Percentiles rank a stretch among this genome's conserved stretches.
Evolutionary conservation across 805 yeast species (phyloP).

Genomic region (Citeromyces matritensis): DNA sequence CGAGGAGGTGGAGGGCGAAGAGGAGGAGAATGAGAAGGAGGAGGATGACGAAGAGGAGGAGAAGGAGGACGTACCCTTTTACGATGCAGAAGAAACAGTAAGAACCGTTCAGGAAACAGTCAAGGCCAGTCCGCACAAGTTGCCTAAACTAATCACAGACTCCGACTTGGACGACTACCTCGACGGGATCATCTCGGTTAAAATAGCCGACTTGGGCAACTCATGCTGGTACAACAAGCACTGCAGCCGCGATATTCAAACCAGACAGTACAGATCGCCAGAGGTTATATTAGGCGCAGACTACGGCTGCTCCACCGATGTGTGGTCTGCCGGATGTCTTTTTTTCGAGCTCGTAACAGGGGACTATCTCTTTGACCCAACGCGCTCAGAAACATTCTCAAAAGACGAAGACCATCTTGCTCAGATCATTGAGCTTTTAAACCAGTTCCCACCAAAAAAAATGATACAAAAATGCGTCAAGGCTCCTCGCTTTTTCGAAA

Average conservation of each 20-base stretch:
- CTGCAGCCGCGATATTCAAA: slow-evolving; percentile 55
- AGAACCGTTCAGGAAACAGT: not conserved
- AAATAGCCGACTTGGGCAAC: slow-evolving; percentile 58
- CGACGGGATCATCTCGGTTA: slow-evolving; percentile 22
- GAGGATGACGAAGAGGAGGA: slow-evolving; percentile 1
- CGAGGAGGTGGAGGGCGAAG: slow-evolving; percentile 1
- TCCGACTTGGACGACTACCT: slow-evolving; percentile 3
- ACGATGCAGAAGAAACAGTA: slow-evolving; percentile 1
- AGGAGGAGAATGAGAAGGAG: slow-evolving; percentile 1
- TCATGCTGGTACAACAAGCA: slow-evolving; percentile 52
- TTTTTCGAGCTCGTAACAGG: slow-evolving; percentile 47
- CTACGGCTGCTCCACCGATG: slow-evolving; percentile 52
- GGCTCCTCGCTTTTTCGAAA: slow-evolving; percentile 24
- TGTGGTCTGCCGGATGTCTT: slow-evolving; percentile 47
- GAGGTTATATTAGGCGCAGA: slow-evolving; percentile 41
- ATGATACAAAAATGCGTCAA: slow-evolving; percentile 23
- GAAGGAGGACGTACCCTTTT: slow-evolving; percentile 1
- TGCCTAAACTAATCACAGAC: not conserved
- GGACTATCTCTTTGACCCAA: slow-evolving; percentile 50
- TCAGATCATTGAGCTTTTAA: slow-evolving; percentile 40
- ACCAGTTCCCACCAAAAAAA: slow-evolving; percentile 17
- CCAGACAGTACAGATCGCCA: slow-evolving; percentile 54
- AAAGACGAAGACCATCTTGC: slow-evolving; percentile 53
- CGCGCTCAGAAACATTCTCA: slow-evolving; percentile 25
- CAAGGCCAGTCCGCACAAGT: not conserved